phyloP scores from a whole-genome alignment of 768 basidiomycete species.

The Botryobasidium botryosum region DNA sequence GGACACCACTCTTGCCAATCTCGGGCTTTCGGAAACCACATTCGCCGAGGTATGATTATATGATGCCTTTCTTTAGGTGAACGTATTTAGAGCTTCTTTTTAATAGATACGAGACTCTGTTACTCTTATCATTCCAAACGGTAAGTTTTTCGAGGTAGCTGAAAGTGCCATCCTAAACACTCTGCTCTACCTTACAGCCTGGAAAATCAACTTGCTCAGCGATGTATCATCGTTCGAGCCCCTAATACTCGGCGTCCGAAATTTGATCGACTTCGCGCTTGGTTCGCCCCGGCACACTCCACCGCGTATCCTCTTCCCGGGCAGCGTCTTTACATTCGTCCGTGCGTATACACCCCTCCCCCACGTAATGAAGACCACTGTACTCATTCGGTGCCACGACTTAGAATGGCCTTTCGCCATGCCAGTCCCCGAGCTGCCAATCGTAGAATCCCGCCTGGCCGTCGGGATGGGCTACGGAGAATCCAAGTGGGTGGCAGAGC shows the following conservation, averaged over 20 bases:
- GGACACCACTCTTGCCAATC: too few species aligned
- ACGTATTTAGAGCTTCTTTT: too few species aligned
- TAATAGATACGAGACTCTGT: too few species aligned
- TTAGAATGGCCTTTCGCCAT: conserved; percentile 11
- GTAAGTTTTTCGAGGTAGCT: too few species aligned
- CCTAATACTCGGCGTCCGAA: conserved; percentile 7
- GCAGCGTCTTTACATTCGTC: conserved; percentile 4
- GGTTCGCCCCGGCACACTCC: conserved; percentile 3
- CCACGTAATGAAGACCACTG: too few species aligned
- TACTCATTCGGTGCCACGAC: background rate
- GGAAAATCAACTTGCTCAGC: conserved; percentile 10
- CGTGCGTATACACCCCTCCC: background rate
- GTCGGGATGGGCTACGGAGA: conserved; percentile 9
- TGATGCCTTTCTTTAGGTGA: too few species aligned
- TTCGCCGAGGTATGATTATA: too few species aligned
- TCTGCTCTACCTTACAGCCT: too few species aligned
- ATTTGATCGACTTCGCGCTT: conserved; percentile 10
- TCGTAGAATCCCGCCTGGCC: conserved; percentile 2
- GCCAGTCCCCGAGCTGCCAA: conserved; percentile 6
- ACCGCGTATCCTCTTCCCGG: conserved; percentile 9
- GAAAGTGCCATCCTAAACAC: too few species aligned
- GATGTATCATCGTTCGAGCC: conserved; percentile 9
- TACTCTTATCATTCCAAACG: too few species aligned
- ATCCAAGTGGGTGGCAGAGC: conserved; percentile 24
- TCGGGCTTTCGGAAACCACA: too few species aligned